phyloP scores from a whole-genome alignment of 441 rosid genomes.

The Geranium incanum region DNA sequence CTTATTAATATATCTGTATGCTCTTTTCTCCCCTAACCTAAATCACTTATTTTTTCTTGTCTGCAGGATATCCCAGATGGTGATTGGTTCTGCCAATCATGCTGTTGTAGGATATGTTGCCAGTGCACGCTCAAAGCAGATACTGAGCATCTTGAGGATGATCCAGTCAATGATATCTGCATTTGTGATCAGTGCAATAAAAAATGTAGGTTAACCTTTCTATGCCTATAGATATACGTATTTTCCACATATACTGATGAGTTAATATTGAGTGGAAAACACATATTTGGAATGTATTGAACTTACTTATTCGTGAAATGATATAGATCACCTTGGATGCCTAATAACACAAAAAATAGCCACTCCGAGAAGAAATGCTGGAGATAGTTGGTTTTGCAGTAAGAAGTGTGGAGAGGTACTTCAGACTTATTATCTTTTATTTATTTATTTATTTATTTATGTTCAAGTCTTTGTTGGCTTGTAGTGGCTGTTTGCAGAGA shows the following conservation, averaged over 20 bases:
- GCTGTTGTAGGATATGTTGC: constrained; percentile 48
- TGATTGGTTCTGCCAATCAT: constrained; percentile 58
- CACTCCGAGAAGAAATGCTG: constrained; percentile 20
- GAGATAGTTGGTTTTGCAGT: constrained; percentile 58
- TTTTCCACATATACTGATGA: not conserved
- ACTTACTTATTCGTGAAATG: constrained; percentile 15
- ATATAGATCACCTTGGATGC: constrained; percentile 56
- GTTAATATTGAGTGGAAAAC: not conserved
- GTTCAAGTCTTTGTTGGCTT: not conserved
- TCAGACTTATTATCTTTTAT: constrained; percentile 14
- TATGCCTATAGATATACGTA: not conserved
- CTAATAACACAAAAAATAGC: constrained; percentile 23
- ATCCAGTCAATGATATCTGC: constrained; percentile 18
- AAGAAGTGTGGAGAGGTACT: constrained; percentile 55
- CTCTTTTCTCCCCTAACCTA: constrained; percentile 3
- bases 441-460: not conserved
- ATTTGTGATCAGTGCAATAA: constrained; percentile 58
- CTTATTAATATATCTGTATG: not conserved
- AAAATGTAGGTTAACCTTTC: constrained; percentile 43
- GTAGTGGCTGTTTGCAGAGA: not conserved
- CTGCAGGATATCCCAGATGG: constrained; percentile 51
- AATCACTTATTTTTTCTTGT: not conserved
- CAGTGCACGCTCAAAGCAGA: constrained; percentile 27
- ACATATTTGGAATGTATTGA: constrained; percentile 18
- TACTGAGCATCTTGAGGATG: constrained; percentile 22